Percentiles rank a stretch among this genome's conserved stretches.
phyloP scores from a whole-genome alignment of 129 eudicot genomes.

The Escallonia rubra region DNA sequence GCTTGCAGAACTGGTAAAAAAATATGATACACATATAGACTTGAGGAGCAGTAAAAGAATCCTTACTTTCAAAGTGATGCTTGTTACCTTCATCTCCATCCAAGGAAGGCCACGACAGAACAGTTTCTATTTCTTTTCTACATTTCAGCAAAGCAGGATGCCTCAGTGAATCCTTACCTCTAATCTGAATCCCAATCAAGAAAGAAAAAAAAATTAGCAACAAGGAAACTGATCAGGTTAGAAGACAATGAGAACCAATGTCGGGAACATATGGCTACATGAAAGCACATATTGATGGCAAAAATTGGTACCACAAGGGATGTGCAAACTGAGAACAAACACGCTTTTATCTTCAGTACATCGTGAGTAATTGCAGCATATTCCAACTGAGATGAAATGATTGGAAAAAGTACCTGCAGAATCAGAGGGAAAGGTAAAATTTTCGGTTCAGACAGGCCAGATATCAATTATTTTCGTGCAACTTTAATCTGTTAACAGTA shows the following conservation, averaged over 20 bases:
- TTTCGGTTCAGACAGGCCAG: too few species aligned
- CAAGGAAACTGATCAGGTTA: neutral
- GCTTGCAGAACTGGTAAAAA: conserved; percentile 66
- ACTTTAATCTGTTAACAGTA: too few species aligned
- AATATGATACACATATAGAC: neutral
- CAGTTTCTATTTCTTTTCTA: conserved; percentile 44
- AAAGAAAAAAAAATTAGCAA: conserved; percentile 6
- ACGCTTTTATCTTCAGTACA: conserved; percentile 62
- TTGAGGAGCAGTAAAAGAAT: neutral
- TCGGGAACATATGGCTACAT: neutral
- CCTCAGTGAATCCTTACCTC: conserved; percentile 48
- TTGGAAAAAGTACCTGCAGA: conserved; percentile 72
- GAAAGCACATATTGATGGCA: neutral
- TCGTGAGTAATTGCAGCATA: conserved; percentile 48
- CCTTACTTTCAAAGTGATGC: neutral
- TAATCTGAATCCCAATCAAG: conserved; percentile 36
- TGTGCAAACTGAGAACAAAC: conserved; percentile 79
- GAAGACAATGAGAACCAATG: neutral
- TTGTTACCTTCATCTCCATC: conserved; percentile 77
- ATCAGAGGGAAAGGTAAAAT: conserved; percentile 3
- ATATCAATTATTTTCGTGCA: too few species aligned
- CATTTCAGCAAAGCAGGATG: conserved; percentile 46
- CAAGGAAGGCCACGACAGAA: conserved; percentile 66
- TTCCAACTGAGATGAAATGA: conserved; percentile 55
- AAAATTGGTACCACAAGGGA: conserved; percentile 55